Evolutionary conservation across 2,329 filamentous ascomycete species (phyloP), one percentile per base, ranked within the genome.

Genomic region (Ceratocystis colombiana): DNA sequence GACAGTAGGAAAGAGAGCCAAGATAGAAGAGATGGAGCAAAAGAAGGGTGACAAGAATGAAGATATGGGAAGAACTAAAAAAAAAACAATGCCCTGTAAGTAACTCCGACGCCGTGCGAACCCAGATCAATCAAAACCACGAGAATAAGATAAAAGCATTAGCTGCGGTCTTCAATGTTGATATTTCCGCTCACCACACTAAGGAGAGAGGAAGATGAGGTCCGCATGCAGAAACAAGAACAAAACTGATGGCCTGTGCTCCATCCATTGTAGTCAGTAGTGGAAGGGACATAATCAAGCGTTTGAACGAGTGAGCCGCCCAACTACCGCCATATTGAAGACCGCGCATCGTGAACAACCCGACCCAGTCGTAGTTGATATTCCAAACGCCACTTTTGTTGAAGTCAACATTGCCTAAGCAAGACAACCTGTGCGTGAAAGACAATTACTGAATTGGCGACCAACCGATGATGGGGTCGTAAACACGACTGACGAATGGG

Each of bases 41-140:
- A 66, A 30, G 48, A 62, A 48, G 57, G 64, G 59, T 57, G 61
- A 62, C 61, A 64, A 62, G 63, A 50, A 59, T 57, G 64, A 67
- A 50, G 25, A 64, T 46, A 20, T 59, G 55, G 55, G 55, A 37
- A 59, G 48, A 37, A 59, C 55, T 30, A 53, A 22, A 68, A 22
- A 62, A 68, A 65, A 68, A 61, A 45, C 64, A 53, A 68, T 64
- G 65, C 65, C 64, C 64, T 66, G 67, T 66, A 68, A 66, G 53
- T 66, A 68, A 68, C 67, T 68, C 67, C 67, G 64, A 68, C 67
- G 67, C 67, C 67, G 67, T 66, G 67, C 67, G 59, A 68, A 66
- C 64, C 64, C 61, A 66, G 44, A 68, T 45, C 50, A 64, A 64
- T 28, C 22, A 66, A 66, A 61, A 66, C 64, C 67, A 57, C 67